Percentiles rank a stretch among this genome's conserved stretches.
Evolutionary conservation across 164 flowering plant genomes (phyloP).

Genomic region (Liriodendron chinense): DNA sequence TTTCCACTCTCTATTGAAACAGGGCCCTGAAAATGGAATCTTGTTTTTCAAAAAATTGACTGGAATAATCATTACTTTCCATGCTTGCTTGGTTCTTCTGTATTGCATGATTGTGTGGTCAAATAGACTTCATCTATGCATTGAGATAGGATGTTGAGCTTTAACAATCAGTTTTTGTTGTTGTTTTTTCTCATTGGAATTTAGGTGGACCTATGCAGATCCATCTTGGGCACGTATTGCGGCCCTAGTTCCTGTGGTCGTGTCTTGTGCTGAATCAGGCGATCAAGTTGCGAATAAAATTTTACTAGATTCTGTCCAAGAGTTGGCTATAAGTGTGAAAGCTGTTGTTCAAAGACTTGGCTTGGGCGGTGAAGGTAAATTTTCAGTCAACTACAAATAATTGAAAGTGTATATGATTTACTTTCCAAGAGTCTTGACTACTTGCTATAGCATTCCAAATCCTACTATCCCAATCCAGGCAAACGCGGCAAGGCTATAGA

Average conservation of each 20-base stretch:
- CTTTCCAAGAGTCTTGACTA: no score
- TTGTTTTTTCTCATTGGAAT: slow-evolving; percentile 16
- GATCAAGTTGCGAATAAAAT: slow-evolving; percentile 77
- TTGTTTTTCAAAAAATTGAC: no score
- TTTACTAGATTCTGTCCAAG: slow-evolving; percentile 65
- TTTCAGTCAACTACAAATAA: neutral
- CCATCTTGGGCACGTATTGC: slow-evolving; percentile 99
- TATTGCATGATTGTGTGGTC: no score
- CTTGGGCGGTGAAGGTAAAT: slow-evolving; percentile 75
- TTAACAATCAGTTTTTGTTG: slow-evolving; percentile 6
- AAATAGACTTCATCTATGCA: neutral
- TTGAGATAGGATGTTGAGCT: neutral
- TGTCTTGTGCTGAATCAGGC: slow-evolving; percentile 88
- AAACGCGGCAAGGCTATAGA: neutral
- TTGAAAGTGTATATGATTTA: no score
- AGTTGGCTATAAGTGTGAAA: slow-evolving; percentile 78
- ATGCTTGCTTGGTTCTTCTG: no score
- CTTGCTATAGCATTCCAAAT: no score
- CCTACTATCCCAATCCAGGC: neutral
- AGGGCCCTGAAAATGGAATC: no score
- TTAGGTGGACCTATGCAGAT: slow-evolving; percentile 91
- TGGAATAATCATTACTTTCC: no score
- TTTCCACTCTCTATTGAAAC: no score
- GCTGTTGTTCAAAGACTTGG: slow-evolving; percentile 83
- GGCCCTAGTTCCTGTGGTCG: slow-evolving; percentile 86